phyloP scores from a whole-genome alignment of 2,329 filamentous ascomycete genomes.

The Alternaria burnsii region DNA sequence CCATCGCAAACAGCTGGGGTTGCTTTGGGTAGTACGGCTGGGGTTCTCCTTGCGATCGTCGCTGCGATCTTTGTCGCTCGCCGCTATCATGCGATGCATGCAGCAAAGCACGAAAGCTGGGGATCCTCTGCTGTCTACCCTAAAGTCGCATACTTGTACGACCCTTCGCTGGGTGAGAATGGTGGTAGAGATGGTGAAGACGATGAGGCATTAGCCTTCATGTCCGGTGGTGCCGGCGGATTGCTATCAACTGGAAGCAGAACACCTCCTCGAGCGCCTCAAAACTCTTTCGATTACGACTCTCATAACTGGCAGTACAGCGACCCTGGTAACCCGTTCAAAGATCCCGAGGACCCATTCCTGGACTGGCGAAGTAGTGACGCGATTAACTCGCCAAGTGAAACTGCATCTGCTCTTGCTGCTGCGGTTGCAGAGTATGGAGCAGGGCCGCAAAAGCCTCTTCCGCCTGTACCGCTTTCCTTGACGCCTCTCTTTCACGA shows the following conservation, averaged over 20 bases:
- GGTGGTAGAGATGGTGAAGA: slow-evolving; percentile 7
- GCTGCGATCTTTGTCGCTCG: slow-evolving; percentile 45
- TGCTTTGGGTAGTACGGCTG: slow-evolving; percentile 45
- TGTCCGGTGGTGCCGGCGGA: slow-evolving; percentile 33
- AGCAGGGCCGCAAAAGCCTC: slow-evolving; percentile 14
- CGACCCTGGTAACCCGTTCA: slow-evolving; percentile 21
- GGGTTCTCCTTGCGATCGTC: slow-evolving; percentile 44
- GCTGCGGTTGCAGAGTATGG: slow-evolving; percentile 26
- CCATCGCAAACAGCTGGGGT: slow-evolving; percentile 48
- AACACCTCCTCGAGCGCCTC: slow-evolving; percentile 6
- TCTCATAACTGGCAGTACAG: slow-evolving; percentile 22
- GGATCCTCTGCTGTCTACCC: slow-evolving; percentile 39
- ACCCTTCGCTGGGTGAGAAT: slow-evolving; percentile 31
- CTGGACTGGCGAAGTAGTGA: slow-evolving; percentile 12
- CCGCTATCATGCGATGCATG: slow-evolving; percentile 35
- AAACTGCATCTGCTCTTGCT: slow-evolving; percentile 22
- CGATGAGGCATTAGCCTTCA: slow-evolving; percentile 33
- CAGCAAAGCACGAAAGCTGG: slow-evolving; percentile 29
- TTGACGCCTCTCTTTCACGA: slow-evolving; percentile 12
- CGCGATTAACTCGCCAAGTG: slow-evolving; percentile 14
- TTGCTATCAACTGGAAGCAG: slow-evolving; percentile 4
- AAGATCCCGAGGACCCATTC: slow-evolving; percentile 11
- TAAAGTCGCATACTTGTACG: slow-evolving; percentile 46
- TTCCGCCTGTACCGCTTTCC: background rate
- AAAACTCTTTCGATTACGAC: slow-evolving; percentile 4